These are phyloP conservation scores for Phellinidium pouzarii DNA, from an alignment of 1,284 basidiomycete genomes.

Conservation along the genomic window DNA sequence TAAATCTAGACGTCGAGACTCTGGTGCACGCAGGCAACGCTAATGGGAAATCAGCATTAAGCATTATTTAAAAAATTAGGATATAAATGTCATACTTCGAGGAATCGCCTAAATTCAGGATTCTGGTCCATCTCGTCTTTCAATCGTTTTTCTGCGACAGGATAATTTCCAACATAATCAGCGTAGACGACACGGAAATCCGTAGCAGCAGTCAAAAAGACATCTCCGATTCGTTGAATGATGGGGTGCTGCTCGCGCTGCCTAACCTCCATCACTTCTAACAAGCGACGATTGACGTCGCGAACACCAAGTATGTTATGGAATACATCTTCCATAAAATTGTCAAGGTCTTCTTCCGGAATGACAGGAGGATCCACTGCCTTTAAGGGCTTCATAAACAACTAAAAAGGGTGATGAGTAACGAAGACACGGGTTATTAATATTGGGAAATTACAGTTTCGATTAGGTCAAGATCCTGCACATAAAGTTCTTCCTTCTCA, in stretches of 20 bases:
- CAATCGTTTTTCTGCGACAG: conserved; percentile 79
- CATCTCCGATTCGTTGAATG: conserved; percentile 83
- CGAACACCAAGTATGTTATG: conserved; percentile 81
- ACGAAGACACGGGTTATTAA: background rate
- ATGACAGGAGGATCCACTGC: conserved; percentile 70
- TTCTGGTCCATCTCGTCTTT: conserved; percentile 83
- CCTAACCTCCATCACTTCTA: conserved; percentile 82
- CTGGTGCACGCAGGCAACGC: conserved; percentile 62
- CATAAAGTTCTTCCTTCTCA: conserved; percentile 84
- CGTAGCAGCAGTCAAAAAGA: conserved; percentile 83
- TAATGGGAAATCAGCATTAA: conserved; percentile 22
- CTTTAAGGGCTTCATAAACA: conserved; percentile 77
- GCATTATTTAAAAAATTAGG: background rate
- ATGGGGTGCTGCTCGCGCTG: conserved; percentile 85
- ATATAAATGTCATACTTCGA: conserved; percentile 58
- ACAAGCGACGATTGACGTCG: conserved; percentile 72
- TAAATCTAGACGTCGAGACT: conserved; percentile 75
- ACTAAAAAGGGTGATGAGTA: conserved; percentile 30
- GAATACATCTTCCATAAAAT: conserved; percentile 85
- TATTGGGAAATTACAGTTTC: conserved; percentile 48
- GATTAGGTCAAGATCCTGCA: conserved; percentile 82
- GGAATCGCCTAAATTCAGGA: conserved; percentile 74
- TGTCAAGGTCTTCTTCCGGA: conserved; percentile 55
- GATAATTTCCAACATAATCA: conserved; percentile 78
- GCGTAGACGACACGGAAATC: conserved; percentile 88